These are phyloP conservation scores for Apium graveolens DNA, from an alignment of 129 eudicot genomes.

Conservation along the genomic window DNA sequence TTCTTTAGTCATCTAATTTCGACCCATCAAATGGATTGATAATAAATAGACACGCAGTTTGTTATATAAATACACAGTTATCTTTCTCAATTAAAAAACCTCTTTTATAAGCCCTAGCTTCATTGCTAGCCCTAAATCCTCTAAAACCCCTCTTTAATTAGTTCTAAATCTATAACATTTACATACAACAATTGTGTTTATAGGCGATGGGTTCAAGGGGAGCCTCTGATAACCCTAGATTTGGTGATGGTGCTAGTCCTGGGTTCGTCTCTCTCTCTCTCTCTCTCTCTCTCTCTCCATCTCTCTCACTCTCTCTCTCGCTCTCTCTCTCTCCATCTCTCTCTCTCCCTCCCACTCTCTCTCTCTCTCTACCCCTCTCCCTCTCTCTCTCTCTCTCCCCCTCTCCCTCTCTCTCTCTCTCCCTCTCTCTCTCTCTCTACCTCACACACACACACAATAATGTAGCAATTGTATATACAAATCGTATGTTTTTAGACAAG, in stretches of 20 bases:
- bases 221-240: slow-evolving; percentile 32
- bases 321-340: neutral
- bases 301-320: neutral
- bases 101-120: neutral
- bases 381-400: neutral
- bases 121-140: neutral
- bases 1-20: neutral
- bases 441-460: neutral
- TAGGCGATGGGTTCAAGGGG: slow-evolving; percentile 62
- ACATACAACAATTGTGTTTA: neutral
- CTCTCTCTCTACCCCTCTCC: neutral
- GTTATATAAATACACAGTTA: neutral
- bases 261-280: slow-evolving; percentile 47
- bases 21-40: neutral
- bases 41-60: neutral
- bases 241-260: slow-evolving; percentile 86
- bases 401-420: neutral
- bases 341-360: neutral
- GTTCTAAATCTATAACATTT: too few species aligned
- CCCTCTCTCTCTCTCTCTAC: neutral
- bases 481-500: neutral
- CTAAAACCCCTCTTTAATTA: neutral
- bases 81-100: neutral
- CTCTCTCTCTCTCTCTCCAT: neutral
- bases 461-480: neutral